Percentiles rank a stretch among this genome's conserved stretches.
These are phyloP conservation scores for Thermomyces lanuginosus DNA, from an alignment of 2,329 filamentous ascomycete species.

Conservation along the genomic window DNA sequence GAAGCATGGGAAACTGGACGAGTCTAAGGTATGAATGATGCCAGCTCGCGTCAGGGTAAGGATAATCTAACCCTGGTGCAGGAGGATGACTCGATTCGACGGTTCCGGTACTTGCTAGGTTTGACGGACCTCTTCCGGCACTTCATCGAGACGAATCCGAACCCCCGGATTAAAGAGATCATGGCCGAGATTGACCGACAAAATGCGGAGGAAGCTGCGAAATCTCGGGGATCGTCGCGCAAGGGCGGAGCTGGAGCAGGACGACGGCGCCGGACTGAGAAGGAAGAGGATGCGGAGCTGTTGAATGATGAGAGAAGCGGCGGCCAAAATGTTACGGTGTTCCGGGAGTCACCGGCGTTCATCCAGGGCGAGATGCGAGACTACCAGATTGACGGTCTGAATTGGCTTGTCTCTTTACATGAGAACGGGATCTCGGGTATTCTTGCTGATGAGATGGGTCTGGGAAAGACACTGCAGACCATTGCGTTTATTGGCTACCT, in stretches of 20 bases:
- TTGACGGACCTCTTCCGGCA: slow-evolving; percentile 94
- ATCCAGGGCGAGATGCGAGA: slow-evolving; percentile 83
- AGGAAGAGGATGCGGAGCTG: slow-evolving; percentile 89
- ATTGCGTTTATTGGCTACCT: slow-evolving; percentile 94
- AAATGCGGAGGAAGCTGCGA: slow-evolving; percentile 56
- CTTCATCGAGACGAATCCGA: slow-evolving; percentile 95
- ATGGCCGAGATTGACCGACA: slow-evolving; percentile 90
- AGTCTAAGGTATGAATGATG: slow-evolving; percentile 57
- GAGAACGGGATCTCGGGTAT: slow-evolving; percentile 99
- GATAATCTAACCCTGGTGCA: slow-evolving; percentile 18
- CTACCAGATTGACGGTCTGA: slow-evolving; percentile 87
- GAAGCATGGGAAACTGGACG: slow-evolving; percentile 81
- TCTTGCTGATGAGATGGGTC: slow-evolving; percentile 93
- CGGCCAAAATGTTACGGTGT: slow-evolving; percentile 71
- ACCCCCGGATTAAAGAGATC: slow-evolving; percentile 84
- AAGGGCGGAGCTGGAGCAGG: slow-evolving; percentile 71
- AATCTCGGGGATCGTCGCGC: slow-evolving; percentile 53
- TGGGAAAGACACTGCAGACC: slow-evolving; percentile 94
- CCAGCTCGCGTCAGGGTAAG: neutral
- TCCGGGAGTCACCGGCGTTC: slow-evolving; percentile 84
- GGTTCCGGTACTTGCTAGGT: slow-evolving; percentile 87
- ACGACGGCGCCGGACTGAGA: slow-evolving; percentile 74
- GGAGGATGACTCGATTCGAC: slow-evolving; percentile 88
- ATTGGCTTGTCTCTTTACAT: slow-evolving; percentile 94
- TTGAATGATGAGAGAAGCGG: slow-evolving; percentile 75